Conservation (phyloP, 1,284 basidiomycete genomes). For the Ustilago bromivora region DNA sequence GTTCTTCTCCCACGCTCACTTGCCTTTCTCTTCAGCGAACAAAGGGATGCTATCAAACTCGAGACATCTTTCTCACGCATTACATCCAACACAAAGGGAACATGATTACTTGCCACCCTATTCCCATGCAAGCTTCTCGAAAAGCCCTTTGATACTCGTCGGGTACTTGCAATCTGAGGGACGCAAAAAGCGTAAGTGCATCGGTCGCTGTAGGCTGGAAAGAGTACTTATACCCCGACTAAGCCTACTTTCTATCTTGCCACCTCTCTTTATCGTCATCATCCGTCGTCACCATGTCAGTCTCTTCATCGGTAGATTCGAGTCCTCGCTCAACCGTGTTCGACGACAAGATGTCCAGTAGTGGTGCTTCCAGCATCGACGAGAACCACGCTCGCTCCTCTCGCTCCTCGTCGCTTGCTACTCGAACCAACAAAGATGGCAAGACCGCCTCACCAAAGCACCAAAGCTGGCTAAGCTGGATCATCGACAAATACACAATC, state of each 20-base stretch:
- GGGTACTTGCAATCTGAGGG: too few relatives aligned
- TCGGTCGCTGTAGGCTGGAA: too few relatives aligned
- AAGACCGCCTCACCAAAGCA: neutral
- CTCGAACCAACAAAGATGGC: slow-evolving; percentile 10
- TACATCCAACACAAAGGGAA: neutral
- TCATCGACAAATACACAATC: slow-evolving; percentile 30
- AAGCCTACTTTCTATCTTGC: too few relatives aligned
- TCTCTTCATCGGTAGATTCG: neutral
- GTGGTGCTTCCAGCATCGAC: neutral
- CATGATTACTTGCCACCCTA: neutral
- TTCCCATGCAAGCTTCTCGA: neutral
- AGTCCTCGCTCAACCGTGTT: neutral
- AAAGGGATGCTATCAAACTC: neutral
- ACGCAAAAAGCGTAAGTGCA: too few relatives aligned
- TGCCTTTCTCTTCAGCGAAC: neutral
- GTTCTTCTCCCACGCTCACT: neutral
- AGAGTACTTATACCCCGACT: too few relatives aligned
- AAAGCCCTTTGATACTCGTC: neutral
- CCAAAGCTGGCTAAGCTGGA: slow-evolving; percentile 20
- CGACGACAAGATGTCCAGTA: slow-evolving; percentile 4
- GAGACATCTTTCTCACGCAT: neutral
- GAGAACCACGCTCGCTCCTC: neutral
- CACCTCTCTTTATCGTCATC: too few relatives aligned
- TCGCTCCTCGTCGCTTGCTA: neutral
- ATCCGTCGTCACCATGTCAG: neutral